These are phyloP conservation scores for Cordyceps fumosorosea DNA, from an alignment of 2,329 filamentous ascomycete genomes.

Conservation along the genomic window DNA sequence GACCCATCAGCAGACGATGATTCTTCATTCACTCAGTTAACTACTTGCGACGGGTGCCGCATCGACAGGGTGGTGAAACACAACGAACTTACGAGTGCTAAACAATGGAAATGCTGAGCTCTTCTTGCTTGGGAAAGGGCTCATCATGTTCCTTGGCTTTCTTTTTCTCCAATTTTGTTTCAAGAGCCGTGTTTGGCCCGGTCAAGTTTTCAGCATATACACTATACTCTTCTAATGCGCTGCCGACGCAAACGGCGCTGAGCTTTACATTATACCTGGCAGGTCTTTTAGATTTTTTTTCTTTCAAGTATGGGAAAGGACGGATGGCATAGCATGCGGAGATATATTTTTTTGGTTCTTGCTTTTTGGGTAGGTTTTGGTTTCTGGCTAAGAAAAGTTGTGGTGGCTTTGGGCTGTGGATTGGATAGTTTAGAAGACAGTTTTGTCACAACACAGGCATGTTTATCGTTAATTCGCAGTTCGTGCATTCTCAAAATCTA, in stretches of 20 bases:
- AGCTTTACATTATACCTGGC: neutral
- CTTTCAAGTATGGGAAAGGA: neutral
- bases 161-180: neutral
- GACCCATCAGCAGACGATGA: neutral
- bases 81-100: neutral
- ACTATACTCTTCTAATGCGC: neutral
- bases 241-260: neutral
- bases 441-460: neutral
- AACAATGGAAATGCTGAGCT: neutral
- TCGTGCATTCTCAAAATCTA: neutral
- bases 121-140: neutral
- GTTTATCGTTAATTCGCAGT: neutral
- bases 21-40: neutral
- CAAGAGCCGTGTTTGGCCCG: neutral
- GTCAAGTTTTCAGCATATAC: neutral
- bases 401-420: neutral
- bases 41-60: neutral
- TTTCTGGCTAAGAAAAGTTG: neutral
- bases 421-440: neutral
- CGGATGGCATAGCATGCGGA: constrained; percentile 5
- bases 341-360: neutral
- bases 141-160: neutral
- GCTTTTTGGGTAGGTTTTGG: neutral
- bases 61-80: constrained; percentile 6
- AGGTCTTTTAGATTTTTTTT: neutral